Evolutionary conservation across 2,329 filamentous ascomycete genomes (phyloP).

Genomic region (Calonectria pseudoreteaudii): DNA sequence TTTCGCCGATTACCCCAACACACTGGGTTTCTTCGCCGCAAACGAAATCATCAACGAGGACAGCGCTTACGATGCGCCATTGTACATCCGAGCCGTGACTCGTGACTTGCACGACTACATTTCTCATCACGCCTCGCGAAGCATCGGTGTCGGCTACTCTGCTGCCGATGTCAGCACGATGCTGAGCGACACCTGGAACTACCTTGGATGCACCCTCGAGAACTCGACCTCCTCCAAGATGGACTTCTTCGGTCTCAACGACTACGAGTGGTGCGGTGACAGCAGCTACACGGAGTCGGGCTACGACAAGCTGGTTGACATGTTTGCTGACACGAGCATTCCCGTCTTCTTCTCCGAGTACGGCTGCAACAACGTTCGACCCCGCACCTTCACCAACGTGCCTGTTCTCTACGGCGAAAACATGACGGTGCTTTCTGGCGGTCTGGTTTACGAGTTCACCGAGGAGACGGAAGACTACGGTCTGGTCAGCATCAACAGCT

Average conservation of each 20-base stretch:
- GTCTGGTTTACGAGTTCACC: neutral
- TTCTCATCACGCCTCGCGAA: neutral
- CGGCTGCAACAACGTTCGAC: neutral
- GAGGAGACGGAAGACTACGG: neutral
- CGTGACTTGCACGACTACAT: slow-evolving; percentile 9
- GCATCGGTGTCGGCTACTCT: neutral
- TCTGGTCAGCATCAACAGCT: slow-evolving; percentile 1
- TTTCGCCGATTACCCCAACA: neutral
- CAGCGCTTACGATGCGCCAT: neutral
- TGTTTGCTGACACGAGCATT: neutral
- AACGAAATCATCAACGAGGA: slow-evolving; percentile 9
- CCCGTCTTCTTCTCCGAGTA: slow-evolving; percentile 12
- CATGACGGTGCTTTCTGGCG: neutral
- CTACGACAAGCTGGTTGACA: neutral
- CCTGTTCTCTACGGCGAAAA: neutral
- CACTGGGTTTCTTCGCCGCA: neutral
- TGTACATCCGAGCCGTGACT: neutral
- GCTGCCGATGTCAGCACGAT: neutral
- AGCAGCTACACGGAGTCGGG: slow-evolving; percentile 3
- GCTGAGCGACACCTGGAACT: neutral
- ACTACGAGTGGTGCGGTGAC: slow-evolving; percentile 10
- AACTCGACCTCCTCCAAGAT: neutral
- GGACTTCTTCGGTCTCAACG: slow-evolving; percentile 2
- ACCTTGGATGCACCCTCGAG: neutral
- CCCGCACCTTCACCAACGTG: neutral